Conservation (phyloP, 352 stramenopile genomes). For the Phytophthora boehmeriae region DNA sequence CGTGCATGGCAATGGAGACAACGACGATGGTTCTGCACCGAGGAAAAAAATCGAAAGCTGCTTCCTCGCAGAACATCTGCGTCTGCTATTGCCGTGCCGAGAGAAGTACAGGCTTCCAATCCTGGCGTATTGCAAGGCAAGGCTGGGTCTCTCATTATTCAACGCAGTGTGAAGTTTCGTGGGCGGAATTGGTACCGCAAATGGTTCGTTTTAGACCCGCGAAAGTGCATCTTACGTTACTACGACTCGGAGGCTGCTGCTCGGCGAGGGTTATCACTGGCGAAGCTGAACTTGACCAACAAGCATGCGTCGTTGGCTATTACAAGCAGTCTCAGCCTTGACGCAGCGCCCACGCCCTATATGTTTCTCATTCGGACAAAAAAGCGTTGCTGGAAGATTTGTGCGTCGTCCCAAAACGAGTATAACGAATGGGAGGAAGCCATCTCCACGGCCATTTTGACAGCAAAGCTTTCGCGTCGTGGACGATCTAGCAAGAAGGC, state of each 20-base stretch:
- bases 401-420: conserved; percentile 51
- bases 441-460: conserved; percentile 75
- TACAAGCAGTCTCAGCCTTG: conserved; percentile 57
- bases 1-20: conserved; percentile 27
- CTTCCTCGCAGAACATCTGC: conserved; percentile 27
- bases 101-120: conserved; percentile 8
- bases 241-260: conserved; percentile 75
- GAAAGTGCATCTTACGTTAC: conserved; percentile 69
- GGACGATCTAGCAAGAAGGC: conserved; percentile 36
- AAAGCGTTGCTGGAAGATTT: conserved; percentile 78
- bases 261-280: conserved; percentile 56
- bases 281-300: conserved; percentile 67
- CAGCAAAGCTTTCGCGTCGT: conserved; percentile 55
- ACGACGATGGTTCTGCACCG: conserved; percentile 25
- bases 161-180: conserved; percentile 75
- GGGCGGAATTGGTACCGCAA: conserved; percentile 82
- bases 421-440: conserved; percentile 77
- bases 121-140: conserved; percentile 37
- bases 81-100: conserved; percentile 11
- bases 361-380: conserved; percentile 71
- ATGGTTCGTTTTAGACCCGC: conserved; percentile 75
- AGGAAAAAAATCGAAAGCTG: conserved; percentile 38
- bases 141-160: conserved; percentile 63
- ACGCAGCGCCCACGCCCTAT: conserved; percentile 67
- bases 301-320: conserved; percentile 71